phyloP scores from a whole-genome alignment of 129 eudicot species.

The Dittrichia graveolens region DNA sequence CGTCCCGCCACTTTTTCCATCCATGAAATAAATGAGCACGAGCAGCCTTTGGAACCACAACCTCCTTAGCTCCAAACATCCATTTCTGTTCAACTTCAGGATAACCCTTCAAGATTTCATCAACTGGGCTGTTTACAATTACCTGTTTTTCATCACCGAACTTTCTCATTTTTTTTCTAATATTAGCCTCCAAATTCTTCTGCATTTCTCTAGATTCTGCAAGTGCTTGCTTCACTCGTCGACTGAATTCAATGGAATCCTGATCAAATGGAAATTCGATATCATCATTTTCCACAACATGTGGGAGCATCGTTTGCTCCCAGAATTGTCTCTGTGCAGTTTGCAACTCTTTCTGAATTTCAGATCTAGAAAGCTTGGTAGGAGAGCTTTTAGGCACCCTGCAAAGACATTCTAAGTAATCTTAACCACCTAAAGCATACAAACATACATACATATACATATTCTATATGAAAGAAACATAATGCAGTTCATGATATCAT shows the following conservation, averaged over 20 bases:
- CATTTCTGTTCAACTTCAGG: constrained; percentile 81
- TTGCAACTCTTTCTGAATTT: constrained; percentile 66
- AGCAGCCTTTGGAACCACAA: constrained; percentile 75
- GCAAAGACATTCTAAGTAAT: constrained; percentile 36
- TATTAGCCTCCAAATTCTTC: constrained; percentile 58
- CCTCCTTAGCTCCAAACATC: constrained; percentile 85
- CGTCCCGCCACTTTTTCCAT: constrained; percentile 92
- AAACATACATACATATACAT: background rate
- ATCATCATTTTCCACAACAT: constrained; percentile 53
- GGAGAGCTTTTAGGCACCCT: constrained; percentile 53
- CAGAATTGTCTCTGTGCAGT: constrained; percentile 57
- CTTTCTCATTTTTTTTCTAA: constrained; percentile 60
- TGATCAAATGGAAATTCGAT: constrained; percentile 38
- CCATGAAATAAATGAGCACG: constrained; percentile 63
- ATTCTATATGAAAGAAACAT: background rate
- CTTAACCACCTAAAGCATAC: constrained; percentile 25
- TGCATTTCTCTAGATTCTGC: constrained; percentile 75
- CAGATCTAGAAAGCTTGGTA: constrained; percentile 68
- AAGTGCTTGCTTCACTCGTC: constrained; percentile 60
- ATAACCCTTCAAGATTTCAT: constrained; percentile 75
- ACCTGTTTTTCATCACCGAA: constrained; percentile 71
- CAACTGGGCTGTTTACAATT: constrained; percentile 54
- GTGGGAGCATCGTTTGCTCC: constrained; percentile 75
- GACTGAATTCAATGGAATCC: constrained; percentile 47
- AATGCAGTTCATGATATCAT: constrained; percentile 12